Evolutionary conservation across 176 grass and related monocot genomes (phyloP), one percentile per base, ranked within the genome.

Genomic region (Typha latifolia): DNA sequence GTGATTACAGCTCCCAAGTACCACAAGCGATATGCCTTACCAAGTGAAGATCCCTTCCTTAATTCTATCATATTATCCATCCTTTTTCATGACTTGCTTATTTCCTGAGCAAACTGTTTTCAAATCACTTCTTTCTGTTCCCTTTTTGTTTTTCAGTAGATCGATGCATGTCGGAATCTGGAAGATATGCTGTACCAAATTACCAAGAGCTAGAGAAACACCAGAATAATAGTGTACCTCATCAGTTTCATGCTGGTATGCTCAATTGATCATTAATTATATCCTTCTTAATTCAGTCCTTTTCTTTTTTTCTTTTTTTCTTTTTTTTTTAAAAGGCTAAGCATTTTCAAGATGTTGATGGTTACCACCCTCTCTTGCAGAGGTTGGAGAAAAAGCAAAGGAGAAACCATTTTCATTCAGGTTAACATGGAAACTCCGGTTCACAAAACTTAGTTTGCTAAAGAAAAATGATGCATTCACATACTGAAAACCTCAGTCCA

Each of bases 11-110:
- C 76, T 49, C 94, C 94, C 1, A 92, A 84, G 32, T 99, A 90
- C 64, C 82, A 99, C 64, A 99, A 85, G 84, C 80, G 78, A 71
- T 99, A 99, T 67, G 80, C 83, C 61, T 82, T 99, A 62, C 83
- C 75, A 74, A 83, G 94, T 84, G 77, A 49, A n/a, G 12, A 18
- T 66, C 5, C 12, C 24, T 65, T 57, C 61, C 31, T 26, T 2
- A 24, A 69, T 48, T 49, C 8, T 29, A 18, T 2, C 13, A 22
- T 14, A 57, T n/a, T 59, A 22, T 59, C 53, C n/a, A n/a, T n/a
- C n/a, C n/a, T n/a, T 9, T 59, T 59, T 29, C 27, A 59, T 11
- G n/a, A 22, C 18, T 9, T 16, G 31, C 52, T 70, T 70, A 29
- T 32, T 14, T 70, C 37, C 37, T 43, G 37, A 43, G 43, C n/a